These are phyloP conservation scores for Oryza meyeriana DNA, from an alignment of 176 grass and related monocot genomes.

Conservation along the genomic window DNA sequence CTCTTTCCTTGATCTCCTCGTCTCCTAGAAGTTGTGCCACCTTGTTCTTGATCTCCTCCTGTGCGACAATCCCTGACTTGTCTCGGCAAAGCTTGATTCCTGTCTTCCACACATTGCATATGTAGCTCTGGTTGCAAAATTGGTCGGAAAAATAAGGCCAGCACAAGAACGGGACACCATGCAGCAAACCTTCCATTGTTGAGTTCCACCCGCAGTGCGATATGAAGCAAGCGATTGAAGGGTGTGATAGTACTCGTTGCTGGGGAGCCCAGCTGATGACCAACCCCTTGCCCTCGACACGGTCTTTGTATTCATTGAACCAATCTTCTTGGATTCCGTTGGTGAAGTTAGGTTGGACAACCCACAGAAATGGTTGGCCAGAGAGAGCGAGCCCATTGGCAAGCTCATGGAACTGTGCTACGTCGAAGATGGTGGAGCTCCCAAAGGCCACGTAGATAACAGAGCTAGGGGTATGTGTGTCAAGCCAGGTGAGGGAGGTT, in stretches of 20 bases:
- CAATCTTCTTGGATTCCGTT: constrained; percentile 30
- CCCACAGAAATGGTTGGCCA: constrained; percentile 59
- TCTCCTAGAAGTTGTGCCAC: constrained; percentile 34
- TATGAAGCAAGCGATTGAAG: constrained; percentile 68
- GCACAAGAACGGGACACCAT: constrained; percentile 67
- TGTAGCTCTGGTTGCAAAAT: constrained; percentile 64
- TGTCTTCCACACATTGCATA: constrained; percentile 69
- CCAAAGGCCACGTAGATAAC: constrained; percentile 73
- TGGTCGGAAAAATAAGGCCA: constrained; percentile 80
- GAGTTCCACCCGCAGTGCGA: constrained; percentile 90
- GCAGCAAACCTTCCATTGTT: constrained; percentile 57
- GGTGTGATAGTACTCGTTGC: constrained; percentile 57
- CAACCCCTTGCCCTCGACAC: constrained; percentile 34
- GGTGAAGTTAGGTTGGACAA: constrained; percentile 50
- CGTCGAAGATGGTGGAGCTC: constrained; percentile 51
- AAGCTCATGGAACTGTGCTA: constrained; percentile 48
- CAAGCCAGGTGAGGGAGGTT: constrained; percentile 50
- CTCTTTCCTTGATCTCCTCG: constrained; percentile 44
- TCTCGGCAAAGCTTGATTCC: constrained; percentile 49
- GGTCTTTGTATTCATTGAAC: constrained; percentile 35
- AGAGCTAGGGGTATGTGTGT: constrained; percentile 15
- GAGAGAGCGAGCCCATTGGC: constrained; percentile 52
- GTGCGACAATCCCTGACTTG: constrained; percentile 38
- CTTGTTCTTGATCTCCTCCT: constrained; percentile 42
- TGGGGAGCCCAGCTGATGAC: constrained; percentile 68